Percentiles rank a stretch among this genome's conserved stretches.
Conservation (phyloP, 208 protist genomes). For the Leishmania gerbilli region DNA sequence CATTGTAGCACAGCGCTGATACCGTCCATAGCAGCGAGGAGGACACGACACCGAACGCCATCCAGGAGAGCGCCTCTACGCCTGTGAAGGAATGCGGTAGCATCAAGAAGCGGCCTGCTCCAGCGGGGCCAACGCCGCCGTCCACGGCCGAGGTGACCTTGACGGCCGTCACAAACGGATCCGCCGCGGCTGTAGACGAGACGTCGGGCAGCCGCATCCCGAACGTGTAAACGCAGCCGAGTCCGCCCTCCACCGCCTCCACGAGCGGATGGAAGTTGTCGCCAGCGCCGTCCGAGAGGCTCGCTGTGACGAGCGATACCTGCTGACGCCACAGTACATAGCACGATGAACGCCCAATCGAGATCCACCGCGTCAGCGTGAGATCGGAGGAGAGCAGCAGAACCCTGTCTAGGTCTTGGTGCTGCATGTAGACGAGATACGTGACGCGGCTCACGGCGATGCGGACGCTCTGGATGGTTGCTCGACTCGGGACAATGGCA, state of each 20-base stretch:
- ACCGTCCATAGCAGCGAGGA: constrained; percentile 68
- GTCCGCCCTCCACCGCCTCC: constrained; percentile 61
- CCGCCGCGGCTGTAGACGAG: constrained; percentile 7
- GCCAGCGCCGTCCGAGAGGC: constrained; percentile 24
- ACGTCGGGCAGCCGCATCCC: constrained; percentile 12
- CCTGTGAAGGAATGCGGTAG: constrained; percentile 36
- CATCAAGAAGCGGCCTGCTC: constrained; percentile 6
- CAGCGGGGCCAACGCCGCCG: not conserved
- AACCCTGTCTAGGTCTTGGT: constrained; percentile 39
- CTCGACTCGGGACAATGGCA: constrained; percentile 26
- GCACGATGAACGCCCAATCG: constrained; percentile 41
- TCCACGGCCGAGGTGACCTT: constrained; percentile 15
- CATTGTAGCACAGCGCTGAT: constrained; percentile 63
- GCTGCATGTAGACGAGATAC: constrained; percentile 51
- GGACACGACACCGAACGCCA: constrained; percentile 57
- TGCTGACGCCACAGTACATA: constrained; percentile 38
- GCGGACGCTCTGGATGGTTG: constrained; percentile 30
- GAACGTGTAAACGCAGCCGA: constrained; percentile 58
- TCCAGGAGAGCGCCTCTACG: constrained; percentile 63
- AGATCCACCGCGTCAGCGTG: constrained; percentile 52
- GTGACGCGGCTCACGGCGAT: constrained; percentile 32
- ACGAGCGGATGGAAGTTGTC: constrained; percentile 44
- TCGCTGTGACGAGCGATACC: constrained; percentile 44
- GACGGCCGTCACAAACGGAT: constrained; percentile 23
- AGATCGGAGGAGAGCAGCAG: constrained; percentile 63